Evolutionary conservation across 208 protist genomes (phyloP).

Genomic region (Acanthamoeba castellanii): DNA sequence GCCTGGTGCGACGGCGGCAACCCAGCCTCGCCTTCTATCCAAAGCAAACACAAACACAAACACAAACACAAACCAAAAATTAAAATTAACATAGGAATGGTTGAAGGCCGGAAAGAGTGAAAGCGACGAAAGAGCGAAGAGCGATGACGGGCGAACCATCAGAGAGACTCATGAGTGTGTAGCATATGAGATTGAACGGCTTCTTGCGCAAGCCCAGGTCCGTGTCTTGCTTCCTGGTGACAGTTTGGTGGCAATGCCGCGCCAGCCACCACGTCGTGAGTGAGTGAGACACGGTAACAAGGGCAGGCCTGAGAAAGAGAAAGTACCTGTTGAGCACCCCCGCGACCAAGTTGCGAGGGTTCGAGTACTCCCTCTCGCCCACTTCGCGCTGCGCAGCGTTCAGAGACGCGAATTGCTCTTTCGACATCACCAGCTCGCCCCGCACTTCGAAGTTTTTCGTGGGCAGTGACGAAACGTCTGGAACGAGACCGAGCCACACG

Average conservation of each 20-base stretch:
- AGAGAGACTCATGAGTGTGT: background rate
- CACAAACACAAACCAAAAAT: background rate
- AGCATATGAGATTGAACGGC: constrained; percentile 32
- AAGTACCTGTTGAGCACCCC: constrained; percentile 75
- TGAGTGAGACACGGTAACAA: background rate
- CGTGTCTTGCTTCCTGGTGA: constrained; percentile 17
- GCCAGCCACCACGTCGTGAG: too few relatives aligned
- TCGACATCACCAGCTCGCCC: constrained; percentile 81
- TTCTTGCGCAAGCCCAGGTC: background rate
- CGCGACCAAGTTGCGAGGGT: constrained; percentile 82
- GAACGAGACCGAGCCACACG: background rate
- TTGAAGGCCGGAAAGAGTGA: background rate
- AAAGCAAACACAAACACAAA: background rate
- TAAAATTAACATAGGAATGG: background rate
- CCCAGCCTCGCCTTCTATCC: background rate
- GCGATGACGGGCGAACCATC: background rate
- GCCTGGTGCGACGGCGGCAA: background rate
- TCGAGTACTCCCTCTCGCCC: constrained; percentile 73
- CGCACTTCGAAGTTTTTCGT: constrained; percentile 75
- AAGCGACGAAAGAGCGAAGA: too few relatives aligned
- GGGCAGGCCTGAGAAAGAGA: background rate
- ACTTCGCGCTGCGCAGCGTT: constrained; percentile 60
- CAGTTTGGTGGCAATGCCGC: background rate
- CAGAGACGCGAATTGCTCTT: constrained; percentile 58
- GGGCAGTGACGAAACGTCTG: background rate